Percentiles rank a stretch among this genome's conserved stretches.
Evolutionary conservation across 495 filamentous ascomycete genomes (phyloP).

Genomic region (Aspergillus egyptiacus): DNA sequence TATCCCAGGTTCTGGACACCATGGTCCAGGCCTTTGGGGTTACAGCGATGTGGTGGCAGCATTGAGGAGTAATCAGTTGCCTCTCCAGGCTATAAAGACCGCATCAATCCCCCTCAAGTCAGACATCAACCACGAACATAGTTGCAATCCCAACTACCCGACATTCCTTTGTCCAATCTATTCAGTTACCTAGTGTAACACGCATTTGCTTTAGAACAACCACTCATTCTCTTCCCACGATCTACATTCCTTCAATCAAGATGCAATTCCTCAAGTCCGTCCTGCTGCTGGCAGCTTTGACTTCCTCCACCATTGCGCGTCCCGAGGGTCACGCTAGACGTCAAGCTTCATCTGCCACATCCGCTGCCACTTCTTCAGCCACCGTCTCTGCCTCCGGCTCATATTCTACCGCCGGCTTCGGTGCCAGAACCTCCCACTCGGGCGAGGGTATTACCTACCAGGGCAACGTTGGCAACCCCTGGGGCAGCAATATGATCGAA

Average conservation of each 20-base stretch:
- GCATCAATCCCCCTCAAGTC: background rate
- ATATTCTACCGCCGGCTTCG: conserved; percentile 29
- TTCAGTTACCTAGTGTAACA: conserved; percentile 10
- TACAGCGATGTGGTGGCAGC: background rate
- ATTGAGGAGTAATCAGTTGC: background rate
- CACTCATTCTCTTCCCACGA: conserved; percentile 7
- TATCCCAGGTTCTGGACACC: background rate
- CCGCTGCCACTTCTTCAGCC: conserved; percentile 20
- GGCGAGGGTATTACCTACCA: conserved; percentile 30
- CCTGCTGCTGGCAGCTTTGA: conserved; percentile 33
- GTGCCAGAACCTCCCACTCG: conserved; percentile 19
- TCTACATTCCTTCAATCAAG: conserved; percentile 14
- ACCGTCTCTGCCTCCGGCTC: conserved; percentile 14
- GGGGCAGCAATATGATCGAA: conserved; percentile 49
- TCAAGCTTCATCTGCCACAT: conserved; percentile 19
- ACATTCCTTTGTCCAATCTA: conserved; percentile 9
- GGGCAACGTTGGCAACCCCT: conserved; percentile 46
- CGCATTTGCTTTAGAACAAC: background rate
- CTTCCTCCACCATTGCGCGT: conserved; percentile 24
- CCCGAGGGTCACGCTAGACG: conserved; percentile 24
- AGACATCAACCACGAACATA: background rate
- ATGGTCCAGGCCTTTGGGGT: background rate
- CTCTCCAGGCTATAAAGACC: background rate
- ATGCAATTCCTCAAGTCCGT: conserved; percentile 37
- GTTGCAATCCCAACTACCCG: conserved; percentile 2